Conservation (phyloP, 108 stramenopile genomes). For the Parietichytrium sp. region DNA sequence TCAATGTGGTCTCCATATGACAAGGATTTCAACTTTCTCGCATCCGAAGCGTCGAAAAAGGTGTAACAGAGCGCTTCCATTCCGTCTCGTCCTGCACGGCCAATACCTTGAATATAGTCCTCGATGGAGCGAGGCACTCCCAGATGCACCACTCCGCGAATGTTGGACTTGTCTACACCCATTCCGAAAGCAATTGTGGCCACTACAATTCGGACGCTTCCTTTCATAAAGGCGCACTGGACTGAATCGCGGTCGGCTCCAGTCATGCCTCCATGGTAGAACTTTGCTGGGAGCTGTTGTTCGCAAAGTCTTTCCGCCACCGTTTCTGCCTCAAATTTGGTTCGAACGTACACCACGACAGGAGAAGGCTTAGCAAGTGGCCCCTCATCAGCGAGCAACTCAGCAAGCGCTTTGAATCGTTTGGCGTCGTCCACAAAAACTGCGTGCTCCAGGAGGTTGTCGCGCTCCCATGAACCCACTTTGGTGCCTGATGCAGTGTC, state of each 20-base stretch:
- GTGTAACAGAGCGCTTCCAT: slow-evolving; percentile 63
- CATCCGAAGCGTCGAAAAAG: neutral
- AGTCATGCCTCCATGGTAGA: slow-evolving; percentile 84
- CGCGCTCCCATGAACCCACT: neutral
- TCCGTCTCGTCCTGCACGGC: slow-evolving; percentile 91
- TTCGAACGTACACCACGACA: slow-evolving; percentile 24
- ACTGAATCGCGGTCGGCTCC: slow-evolving; percentile 55
- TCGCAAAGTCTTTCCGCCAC: neutral
- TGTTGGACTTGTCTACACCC: slow-evolving; percentile 89
- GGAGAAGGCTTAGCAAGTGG: neutral
- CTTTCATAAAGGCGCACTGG: slow-evolving; percentile 76
- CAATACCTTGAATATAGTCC: slow-evolving; percentile 92
- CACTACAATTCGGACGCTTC: slow-evolving; percentile 73
- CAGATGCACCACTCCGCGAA: slow-evolving; percentile 81
- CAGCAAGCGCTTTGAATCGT: neutral
- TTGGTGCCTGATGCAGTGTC: neutral
- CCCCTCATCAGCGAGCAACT: neutral
- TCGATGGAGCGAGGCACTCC: slow-evolving; percentile 85
- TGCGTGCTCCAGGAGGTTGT: neutral
- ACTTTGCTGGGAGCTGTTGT: slow-evolving; percentile 1
- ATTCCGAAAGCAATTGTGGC: slow-evolving; percentile 96
- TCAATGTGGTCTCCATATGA: neutral
- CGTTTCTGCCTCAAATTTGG: neutral
- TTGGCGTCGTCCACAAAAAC: neutral
- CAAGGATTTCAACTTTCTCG: neutral